phyloP scores from a whole-genome alignment of 2,329 filamentous ascomycete genomes.

The Corinectria fuckeliana region DNA sequence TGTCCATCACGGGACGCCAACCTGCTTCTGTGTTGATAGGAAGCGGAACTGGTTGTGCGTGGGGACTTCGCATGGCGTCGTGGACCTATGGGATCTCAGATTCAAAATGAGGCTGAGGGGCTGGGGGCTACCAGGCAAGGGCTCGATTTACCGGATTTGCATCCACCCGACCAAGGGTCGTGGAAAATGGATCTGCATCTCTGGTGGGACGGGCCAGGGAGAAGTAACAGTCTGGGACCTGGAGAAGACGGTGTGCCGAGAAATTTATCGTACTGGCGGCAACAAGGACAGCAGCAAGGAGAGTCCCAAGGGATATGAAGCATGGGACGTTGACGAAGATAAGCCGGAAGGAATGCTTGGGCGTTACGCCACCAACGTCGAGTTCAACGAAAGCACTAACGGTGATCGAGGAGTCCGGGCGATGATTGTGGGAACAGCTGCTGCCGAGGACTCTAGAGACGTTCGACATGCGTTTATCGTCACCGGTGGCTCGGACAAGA shows the following conservation, averaged over 20 bases:
- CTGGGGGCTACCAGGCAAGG: conserved; percentile 85
- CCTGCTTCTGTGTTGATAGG: conserved; percentile 87
- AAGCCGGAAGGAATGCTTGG: conserved; percentile 84
- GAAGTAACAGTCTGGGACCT: conserved; percentile 97
- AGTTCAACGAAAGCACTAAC: conserved; percentile 61
- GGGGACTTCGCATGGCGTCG: conserved; percentile 89
- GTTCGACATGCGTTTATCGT: conserved; percentile 83
- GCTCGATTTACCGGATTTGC: conserved; percentile 78
- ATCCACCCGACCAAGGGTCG: conserved; percentile 81
- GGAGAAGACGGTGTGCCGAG: conserved; percentile 85
- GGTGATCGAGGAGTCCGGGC: conserved; percentile 75
- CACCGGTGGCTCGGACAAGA: conserved; percentile 87
- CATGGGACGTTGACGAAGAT: conserved; percentile 91
- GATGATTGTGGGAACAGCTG: conserved; percentile 76
- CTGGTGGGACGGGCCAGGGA: conserved; percentile 83
- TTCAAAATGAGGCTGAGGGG: conserved; percentile 87
- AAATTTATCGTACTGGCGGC: conserved; percentile 80
- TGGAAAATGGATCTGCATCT: conserved; percentile 85
- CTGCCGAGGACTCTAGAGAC: conserved; percentile 72
- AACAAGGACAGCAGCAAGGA: conserved; percentile 66
- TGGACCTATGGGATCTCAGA: conserved; percentile 96
- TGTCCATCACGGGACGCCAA: conserved; percentile 88
- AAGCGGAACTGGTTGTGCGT: conserved; percentile 90
- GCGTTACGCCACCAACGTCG: conserved; percentile 79
- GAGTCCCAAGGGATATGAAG: conserved; percentile 71